Evolutionary conservation across 192 early-diverging fungal genomes (phyloP), one percentile per base, ranked within the genome.

Genomic region (Coemansia sp.): DNA sequence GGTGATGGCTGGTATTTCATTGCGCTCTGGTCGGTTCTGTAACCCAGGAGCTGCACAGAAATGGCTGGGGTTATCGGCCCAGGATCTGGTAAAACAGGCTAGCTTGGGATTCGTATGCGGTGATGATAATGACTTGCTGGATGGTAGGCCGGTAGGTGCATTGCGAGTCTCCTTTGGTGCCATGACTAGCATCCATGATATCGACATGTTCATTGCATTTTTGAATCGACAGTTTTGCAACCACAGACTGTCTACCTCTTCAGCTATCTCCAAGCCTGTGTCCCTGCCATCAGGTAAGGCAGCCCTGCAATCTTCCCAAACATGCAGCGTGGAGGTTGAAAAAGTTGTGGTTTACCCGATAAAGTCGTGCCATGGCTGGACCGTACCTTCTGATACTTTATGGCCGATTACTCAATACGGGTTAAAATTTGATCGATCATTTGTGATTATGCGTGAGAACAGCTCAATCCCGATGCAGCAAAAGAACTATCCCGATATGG

Each of bases 101-200:
- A 68, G 72, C 52, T 66, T 83, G 73, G 90, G 90, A 0, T 80
- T 84, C 63, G 76, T 81, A 6, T 94, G 91, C 48, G 84, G 88
- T 37, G 91, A 92, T 40, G 83, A 85, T 19, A 60, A 80, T 9
- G 92, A 94, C 59, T 56, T 93, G 44, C 36, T 91, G 26, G 80
- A 87, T 13, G 86, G 81, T 7, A 81, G 78, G 48, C 88, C 87
- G 10, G 81, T 87, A 0, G 91, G 90, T 3, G 72, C 86, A 1
- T 48, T 93, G 36, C 84, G 91, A 3, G 73, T 93, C 9, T 94
- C 92, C 0, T 84, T 94, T 57, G 92, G 91, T 18, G 81, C 84
- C 20, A 83, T 82, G 68, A 81, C 85, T 7, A 83, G 82, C 20
- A 57, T 79, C 21, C 71, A 78, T 8, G 91, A 93, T 42, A 59